A percentile compares a stretch with the other conserved stretches of the same genome.
Conservation (phyloP, 2,329 filamentous ascomycete species). For the Sporothrix inflata region DNA sequence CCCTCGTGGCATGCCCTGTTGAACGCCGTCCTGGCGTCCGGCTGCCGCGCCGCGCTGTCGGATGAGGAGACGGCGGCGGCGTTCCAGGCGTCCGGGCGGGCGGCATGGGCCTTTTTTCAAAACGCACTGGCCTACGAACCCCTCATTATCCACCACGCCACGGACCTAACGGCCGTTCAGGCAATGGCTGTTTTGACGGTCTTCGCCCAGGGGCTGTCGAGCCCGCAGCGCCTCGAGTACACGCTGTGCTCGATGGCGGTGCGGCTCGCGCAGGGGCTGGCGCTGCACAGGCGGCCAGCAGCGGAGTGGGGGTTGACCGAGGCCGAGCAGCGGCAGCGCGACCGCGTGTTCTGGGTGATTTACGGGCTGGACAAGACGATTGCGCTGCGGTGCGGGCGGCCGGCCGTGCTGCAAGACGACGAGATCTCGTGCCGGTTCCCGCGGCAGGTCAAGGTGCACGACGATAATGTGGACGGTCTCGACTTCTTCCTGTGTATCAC, state of each 20-base stretch:
- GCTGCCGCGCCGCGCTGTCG: conserved; percentile 25
- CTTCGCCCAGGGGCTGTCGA: conserved; percentile 27
- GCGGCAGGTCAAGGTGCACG: conserved; percentile 2
- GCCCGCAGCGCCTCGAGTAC: conserved; percentile 28
- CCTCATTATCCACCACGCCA: conserved; percentile 23
- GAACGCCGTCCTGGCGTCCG: conserved; percentile 25
- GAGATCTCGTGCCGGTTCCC: conserved; percentile 27
- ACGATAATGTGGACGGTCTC: background rate
- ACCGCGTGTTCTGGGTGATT: conserved; percentile 28
- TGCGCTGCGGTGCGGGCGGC: conserved; percentile 25
- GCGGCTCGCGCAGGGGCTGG: conserved; percentile 26
- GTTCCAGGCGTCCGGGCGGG: conserved; percentile 25
- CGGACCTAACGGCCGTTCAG: conserved; percentile 27
- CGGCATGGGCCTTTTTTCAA: conserved; percentile 26
- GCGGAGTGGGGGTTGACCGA: conserved; percentile 12
- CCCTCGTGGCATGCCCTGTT: conserved; percentile 26
- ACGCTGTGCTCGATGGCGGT: conserved; percentile 27
- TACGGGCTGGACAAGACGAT: conserved; percentile 29
- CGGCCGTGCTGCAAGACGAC: background rate
- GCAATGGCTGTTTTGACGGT: conserved; percentile 25
- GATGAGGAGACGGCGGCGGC: conserved; percentile 26
- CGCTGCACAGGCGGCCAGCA: conserved; percentile 20
- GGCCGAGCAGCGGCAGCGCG: conserved; percentile 21
- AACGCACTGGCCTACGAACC: conserved; percentile 27
- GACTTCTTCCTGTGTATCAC: conserved; percentile 26